These are phyloP conservation scores for Diaporthe australafricana DNA, from an alignment of 2,329 filamentous ascomycete genomes.

Conservation along the genomic window DNA sequence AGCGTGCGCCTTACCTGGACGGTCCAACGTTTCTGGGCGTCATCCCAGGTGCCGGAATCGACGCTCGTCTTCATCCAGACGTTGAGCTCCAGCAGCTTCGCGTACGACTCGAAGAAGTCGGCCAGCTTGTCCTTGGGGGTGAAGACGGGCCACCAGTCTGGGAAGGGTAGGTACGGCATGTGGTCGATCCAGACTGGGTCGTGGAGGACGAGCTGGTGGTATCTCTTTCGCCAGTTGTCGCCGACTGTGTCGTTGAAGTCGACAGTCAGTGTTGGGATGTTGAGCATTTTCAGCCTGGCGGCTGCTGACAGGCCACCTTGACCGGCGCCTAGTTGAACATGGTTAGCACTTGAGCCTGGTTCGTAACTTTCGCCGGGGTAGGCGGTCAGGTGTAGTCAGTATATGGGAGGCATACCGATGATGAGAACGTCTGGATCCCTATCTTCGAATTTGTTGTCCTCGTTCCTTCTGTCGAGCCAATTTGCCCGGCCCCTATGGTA, in stretches of 20 bases:
- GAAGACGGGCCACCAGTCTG: conserved; percentile 72
- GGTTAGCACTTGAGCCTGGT: not conserved
- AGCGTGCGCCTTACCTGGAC: conserved; percentile 52
- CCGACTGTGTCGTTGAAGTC: conserved; percentile 64
- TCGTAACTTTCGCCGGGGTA: too few species aligned
- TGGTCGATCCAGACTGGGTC: conserved; percentile 71
- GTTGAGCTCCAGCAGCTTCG: conserved; percentile 70
- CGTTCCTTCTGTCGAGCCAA: conserved; percentile 64
- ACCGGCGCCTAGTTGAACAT: conserved; percentile 57
- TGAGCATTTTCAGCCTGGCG: conserved; percentile 66
- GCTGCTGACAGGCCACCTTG: conserved; percentile 65
- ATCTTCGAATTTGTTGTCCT: conserved; percentile 59
- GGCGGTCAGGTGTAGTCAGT: too few species aligned
- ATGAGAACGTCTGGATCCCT: conserved; percentile 65
- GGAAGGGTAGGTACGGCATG: conserved; percentile 72
- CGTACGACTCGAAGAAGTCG: conserved; percentile 74
- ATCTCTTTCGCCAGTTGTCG: conserved; percentile 71
- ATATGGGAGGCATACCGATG: conserved; percentile 53
- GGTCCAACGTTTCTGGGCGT: conserved; percentile 63
- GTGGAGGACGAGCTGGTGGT: conserved; percentile 68
- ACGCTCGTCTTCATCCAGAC: conserved; percentile 68
- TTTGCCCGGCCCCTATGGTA: conserved; percentile 64
- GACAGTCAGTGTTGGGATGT: conserved; percentile 62
- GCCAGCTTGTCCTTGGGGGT: conserved; percentile 76
- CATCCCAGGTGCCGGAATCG: conserved; percentile 58